A percentile compares a stretch with the other conserved stretches of the same genome.
Evolutionary conservation across 805 yeast genomes (phyloP).

Genomic region (Dipodascopsis uninucleata): DNA sequence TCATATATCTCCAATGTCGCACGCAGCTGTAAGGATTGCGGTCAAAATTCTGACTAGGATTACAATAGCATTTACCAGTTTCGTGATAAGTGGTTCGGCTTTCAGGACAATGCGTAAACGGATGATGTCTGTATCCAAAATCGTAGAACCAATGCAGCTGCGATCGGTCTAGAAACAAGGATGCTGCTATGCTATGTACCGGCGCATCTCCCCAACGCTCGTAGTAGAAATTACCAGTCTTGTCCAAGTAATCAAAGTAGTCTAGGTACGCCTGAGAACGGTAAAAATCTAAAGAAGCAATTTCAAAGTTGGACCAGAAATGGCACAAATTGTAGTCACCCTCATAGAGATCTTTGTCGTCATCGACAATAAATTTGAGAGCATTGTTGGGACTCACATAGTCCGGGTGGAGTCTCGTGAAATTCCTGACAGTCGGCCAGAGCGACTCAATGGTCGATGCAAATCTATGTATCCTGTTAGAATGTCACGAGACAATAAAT

Average conservation of each 20-base stretch:
- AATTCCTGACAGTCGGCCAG: constrained; percentile 55
- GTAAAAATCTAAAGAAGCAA: constrained; percentile 57
- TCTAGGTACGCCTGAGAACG: constrained; percentile 48
- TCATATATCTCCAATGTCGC: constrained; percentile 16
- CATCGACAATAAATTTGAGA: constrained; percentile 52
- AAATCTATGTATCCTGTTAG: too few species aligned
- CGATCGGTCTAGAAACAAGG: constrained; percentile 53
- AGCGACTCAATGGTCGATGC: constrained; percentile 54
- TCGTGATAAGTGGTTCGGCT: constrained; percentile 17
- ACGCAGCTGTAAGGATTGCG: constrained; percentile 17
- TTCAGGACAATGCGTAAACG: constrained; percentile 29
- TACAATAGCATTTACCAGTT: constrained; percentile 22
- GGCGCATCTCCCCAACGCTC: constrained; percentile 81
- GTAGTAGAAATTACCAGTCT: constrained; percentile 64
- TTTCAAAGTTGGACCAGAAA: constrained; percentile 76
- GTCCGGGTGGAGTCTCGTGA: constrained; percentile 46
- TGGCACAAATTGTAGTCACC: constrained; percentile 68
- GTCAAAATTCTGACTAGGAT: constrained; percentile 22
- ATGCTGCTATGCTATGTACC: constrained; percentile 69
- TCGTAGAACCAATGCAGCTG: constrained; percentile 78
- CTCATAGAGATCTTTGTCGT: constrained; percentile 46
- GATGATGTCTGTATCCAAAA: constrained; percentile 66
- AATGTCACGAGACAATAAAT: not conserved
- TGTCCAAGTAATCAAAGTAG: constrained; percentile 55
- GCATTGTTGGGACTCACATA: constrained; percentile 62